A percentile compares a stretch with the other conserved stretches of the same genome.
Evolutionary conservation across 768 basidiomycete genomes (phyloP).

Genomic region (Leccinum boreale): DNA sequence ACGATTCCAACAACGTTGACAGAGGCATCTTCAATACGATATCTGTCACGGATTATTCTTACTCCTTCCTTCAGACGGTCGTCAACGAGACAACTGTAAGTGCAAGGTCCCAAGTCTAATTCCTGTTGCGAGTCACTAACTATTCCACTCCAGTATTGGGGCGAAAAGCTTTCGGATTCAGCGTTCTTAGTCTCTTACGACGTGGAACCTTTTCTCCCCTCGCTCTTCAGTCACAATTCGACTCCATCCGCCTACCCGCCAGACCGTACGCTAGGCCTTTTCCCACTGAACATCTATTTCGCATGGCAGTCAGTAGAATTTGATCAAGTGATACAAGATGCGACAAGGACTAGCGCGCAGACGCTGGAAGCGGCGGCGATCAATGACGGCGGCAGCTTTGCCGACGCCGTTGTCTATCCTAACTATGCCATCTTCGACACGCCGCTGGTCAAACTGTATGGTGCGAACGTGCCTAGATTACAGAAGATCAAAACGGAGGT

Average conservation of each 20-base stretch:
- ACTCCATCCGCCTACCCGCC: conserved; percentile 45
- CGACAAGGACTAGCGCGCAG: conserved; percentile 34
- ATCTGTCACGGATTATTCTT: background rate
- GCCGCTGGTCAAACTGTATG: conserved; percentile 46
- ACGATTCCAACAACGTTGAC: background rate
- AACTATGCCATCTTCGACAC: conserved; percentile 55
- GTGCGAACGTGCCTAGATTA: conserved; percentile 36
- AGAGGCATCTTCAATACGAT: background rate
- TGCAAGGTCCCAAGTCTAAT: background rate
- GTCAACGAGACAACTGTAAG: conserved; percentile 13
- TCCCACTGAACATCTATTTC: conserved; percentile 47
- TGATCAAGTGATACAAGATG: conserved; percentile 29
- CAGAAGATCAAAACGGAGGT: conserved; percentile 38
- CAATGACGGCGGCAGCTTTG: conserved; percentile 32
- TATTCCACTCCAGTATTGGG: conserved; percentile 12
- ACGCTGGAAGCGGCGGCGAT: conserved; percentile 38
- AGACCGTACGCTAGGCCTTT: conserved; percentile 30
- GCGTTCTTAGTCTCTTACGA: conserved; percentile 2
- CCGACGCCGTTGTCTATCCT: conserved; percentile 40
- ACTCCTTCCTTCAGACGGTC: conserved; percentile 14
- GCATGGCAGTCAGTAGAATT: background rate
- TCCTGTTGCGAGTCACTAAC: background rate
- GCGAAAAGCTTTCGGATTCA: background rate
- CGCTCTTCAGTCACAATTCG: conserved; percentile 35
- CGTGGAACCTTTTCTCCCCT: conserved; percentile 50